Conservation (phyloP, 2,329 filamentous ascomycete species). For the Talaromyces sp. region DNA sequence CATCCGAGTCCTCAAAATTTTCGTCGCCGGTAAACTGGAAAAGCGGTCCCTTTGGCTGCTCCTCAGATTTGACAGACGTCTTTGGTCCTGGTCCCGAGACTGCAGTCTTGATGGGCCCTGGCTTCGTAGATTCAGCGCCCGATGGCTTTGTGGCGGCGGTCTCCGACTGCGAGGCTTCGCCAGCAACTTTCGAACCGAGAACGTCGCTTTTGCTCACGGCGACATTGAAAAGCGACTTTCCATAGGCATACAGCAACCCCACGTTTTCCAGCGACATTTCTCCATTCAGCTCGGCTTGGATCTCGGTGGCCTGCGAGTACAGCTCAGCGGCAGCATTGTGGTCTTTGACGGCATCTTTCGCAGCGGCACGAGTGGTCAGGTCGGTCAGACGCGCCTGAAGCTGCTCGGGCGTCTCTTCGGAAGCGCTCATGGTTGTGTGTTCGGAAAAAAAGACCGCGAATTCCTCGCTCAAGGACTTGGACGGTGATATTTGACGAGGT, state of each 20-base stretch:
- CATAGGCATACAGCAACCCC: conserved; percentile 90
- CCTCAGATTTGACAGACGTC: conserved; percentile 13
- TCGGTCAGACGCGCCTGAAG: conserved; percentile 65
- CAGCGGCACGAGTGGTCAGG: conserved; percentile 72
- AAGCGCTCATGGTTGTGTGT: conserved; percentile 10
- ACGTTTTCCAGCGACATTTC: conserved; percentile 88
- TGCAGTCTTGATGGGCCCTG: conserved; percentile 22
- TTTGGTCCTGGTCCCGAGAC: conserved; percentile 19
- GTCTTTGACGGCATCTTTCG: conserved; percentile 84
- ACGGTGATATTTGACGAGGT: neutral
- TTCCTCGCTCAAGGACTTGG: neutral
- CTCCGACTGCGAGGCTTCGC: conserved; percentile 43
- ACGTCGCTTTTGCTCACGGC: conserved; percentile 94
- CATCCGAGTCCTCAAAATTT: conserved; percentile 81
- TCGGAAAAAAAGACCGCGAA: neutral
- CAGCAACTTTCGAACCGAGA: conserved; percentile 71
- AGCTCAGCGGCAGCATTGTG: conserved; percentile 80
- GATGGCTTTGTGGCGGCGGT: conserved; percentile 33
- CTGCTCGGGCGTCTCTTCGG: conserved; percentile 22
- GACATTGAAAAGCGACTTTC: conserved; percentile 87
- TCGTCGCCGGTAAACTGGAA: conserved; percentile 95
- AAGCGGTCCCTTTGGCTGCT: conserved; percentile 52
- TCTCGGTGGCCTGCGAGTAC: conserved; percentile 81
- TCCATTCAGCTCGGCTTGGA: conserved; percentile 87
- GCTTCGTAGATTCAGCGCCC: conserved; percentile 13